A percentile compares a stretch with the other conserved stretches of the same genome.
These are phyloP conservation scores for Amanita pallidorosea DNA, from an alignment of 768 basidiomycete species.

Conservation along the genomic window DNA sequence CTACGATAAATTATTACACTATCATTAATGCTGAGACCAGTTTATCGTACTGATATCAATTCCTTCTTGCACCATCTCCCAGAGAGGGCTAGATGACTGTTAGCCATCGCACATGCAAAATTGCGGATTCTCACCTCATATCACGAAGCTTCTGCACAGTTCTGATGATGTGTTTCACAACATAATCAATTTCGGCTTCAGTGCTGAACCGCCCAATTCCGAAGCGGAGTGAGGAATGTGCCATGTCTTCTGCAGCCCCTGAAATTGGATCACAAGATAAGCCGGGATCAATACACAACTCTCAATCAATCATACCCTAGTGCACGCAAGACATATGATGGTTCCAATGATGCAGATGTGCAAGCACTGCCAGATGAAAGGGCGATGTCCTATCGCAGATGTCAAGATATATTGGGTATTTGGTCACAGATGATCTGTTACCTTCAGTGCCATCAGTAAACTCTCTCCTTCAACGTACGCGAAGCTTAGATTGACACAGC, in stretches of 20 bases:
- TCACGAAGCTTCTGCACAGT: constrained; percentile 87
- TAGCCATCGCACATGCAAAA: constrained; percentile 4
- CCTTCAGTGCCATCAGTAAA: constrained; percentile 96
- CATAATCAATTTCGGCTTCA: constrained; percentile 93
- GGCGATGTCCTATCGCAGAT: constrained; percentile 67
- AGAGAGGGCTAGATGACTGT: constrained; percentile 57
- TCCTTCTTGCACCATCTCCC: constrained; percentile 99
- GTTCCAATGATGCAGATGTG: constrained; percentile 96
- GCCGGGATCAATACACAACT: neutral
- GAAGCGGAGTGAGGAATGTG: constrained; percentile 94
- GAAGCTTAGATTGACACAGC: constrained; percentile 93
- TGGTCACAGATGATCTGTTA: constrained; percentile 16
- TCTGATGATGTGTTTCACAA: constrained; percentile 75
- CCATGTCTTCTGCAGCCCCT: constrained; percentile 98
- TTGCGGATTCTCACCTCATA: constrained; percentile 53
- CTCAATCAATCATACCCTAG: constrained; percentile 43
- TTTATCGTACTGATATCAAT: constrained; percentile 93
- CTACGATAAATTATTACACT: neutral
- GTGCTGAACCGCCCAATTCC: constrained; percentile 98
- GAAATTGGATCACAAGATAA: constrained; percentile 1
- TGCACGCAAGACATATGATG: constrained; percentile 95
- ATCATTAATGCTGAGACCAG: constrained; percentile 80
- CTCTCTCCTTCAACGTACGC: constrained; percentile 97
- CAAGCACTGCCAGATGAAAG: constrained; percentile 97
- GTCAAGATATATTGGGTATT: constrained; percentile 4